A percentile compares a stretch with the other conserved stretches of the same genome.
Evolutionary conservation across 1,284 basidiomycete species (phyloP).

Genomic region (Acaromyces ingoldii): DNA sequence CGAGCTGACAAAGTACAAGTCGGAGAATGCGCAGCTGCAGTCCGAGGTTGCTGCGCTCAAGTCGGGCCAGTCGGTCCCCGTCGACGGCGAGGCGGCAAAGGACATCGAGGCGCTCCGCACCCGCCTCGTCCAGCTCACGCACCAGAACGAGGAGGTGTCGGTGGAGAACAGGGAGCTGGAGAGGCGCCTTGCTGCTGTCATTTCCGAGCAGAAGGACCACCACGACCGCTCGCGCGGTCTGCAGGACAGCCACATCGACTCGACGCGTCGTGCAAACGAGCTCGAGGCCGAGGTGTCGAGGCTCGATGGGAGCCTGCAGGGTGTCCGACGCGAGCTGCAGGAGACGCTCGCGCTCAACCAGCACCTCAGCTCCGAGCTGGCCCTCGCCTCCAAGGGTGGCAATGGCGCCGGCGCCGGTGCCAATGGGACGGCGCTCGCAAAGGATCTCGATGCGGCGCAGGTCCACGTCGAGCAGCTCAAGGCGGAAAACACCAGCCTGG

Average conservation of each 20-base stretch:
- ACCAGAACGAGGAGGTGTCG: conserved; percentile 37
- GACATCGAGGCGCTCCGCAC: conserved; percentile 40
- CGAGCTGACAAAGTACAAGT: conserved; percentile 50
- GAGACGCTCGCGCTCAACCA: conserved; percentile 34
- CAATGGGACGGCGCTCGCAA: neutral
- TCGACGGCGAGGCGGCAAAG: conserved; percentile 29
- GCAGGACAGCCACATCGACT: conserved; percentile 7
- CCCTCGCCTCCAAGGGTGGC: conserved; percentile 2
- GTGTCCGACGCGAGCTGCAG: conserved; percentile 24
- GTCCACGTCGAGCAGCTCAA: conserved; percentile 33
- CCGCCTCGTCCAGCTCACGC: conserved; percentile 32
- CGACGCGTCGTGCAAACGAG: conserved; percentile 21
- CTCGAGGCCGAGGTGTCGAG: conserved; percentile 30
- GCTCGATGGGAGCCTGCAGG: conserved; percentile 22
- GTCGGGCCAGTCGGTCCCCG: conserved; percentile 4
- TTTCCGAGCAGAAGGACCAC: conserved; percentile 28
- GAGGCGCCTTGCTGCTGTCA: conserved; percentile 22
- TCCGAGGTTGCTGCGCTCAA: conserved; percentile 14
- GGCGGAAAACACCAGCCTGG: conserved; percentile 28
- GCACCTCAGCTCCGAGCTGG: conserved; percentile 26
- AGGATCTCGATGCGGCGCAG: conserved; percentile 16
- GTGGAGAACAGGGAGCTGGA: conserved; percentile 45
- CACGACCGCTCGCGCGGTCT: conserved; percentile 11
- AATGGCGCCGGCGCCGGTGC: neutral
- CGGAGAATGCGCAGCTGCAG: conserved; percentile 45